Percentiles rank a stretch among this genome's conserved stretches.
Evolutionary conservation across 805 yeast species (phyloP).

Genomic region (Scheffersomyces coipomensis): DNA sequence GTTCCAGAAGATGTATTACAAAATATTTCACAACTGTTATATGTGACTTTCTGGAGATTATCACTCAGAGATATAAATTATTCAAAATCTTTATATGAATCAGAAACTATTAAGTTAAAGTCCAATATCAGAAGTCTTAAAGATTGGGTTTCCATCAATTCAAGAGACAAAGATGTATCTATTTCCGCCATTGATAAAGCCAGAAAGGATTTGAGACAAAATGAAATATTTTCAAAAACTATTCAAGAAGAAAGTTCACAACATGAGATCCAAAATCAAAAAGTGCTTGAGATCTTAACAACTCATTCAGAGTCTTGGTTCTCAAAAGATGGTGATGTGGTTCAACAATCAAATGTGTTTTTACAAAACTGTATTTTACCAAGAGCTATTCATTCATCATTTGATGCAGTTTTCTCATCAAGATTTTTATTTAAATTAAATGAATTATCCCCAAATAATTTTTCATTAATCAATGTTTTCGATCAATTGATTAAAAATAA

Average conservation of each 20-base stretch:
- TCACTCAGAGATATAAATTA: conserved; percentile 69
- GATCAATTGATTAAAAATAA: conserved; percentile 48
- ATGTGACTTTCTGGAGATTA: conserved; percentile 68
- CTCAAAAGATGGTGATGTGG: conserved; percentile 9
- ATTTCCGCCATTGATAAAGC: conserved; percentile 19
- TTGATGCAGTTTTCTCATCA: conserved; percentile 74
- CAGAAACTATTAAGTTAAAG: conserved; percentile 41
- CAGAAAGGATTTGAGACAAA: conserved; percentile 19
- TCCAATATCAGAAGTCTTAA: conserved; percentile 31
- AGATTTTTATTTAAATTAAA: conserved; percentile 58
- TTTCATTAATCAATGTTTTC: conserved; percentile 36
- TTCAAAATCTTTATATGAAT: conserved; percentile 48
- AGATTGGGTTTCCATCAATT: conserved; percentile 29
- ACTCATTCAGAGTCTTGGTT: conserved; percentile 41
- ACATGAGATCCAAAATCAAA: conserved; percentile 44
- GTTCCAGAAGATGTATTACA: conserved; percentile 17
- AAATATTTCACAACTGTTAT: conserved; percentile 42
- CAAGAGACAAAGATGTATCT: conserved; percentile 22
- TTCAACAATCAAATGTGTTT: conserved; percentile 26
- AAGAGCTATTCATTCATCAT: conserved; percentile 71
- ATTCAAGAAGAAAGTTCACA: conserved; percentile 39
- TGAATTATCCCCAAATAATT: conserved; percentile 29
- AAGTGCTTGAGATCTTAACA: conserved; percentile 23
- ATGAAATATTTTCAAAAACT: conserved; percentile 19
- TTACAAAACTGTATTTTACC: conserved; percentile 72